A percentile compares a stretch with the other conserved stretches of the same genome.
These are phyloP conservation scores for Dillenia suffruticosa DNA, from an alignment of 164 flowering plant genomes.

Conservation along the genomic window DNA sequence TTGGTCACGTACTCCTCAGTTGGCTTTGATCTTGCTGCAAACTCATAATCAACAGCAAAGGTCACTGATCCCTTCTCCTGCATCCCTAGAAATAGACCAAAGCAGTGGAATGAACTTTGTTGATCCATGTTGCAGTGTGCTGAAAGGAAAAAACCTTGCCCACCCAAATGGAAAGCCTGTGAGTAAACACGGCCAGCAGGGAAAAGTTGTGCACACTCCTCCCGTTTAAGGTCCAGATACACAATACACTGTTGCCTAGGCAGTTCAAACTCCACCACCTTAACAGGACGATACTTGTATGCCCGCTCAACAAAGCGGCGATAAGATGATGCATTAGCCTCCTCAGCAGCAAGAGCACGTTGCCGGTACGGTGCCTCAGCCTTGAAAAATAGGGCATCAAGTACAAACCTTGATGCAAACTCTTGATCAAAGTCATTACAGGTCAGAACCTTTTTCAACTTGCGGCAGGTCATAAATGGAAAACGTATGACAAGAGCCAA, in stretches of 20 bases:
- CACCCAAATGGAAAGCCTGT: slow-evolving; percentile 54
- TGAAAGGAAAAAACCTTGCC: slow-evolving; percentile 52
- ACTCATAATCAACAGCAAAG: slow-evolving; percentile 47
- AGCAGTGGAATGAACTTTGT: slow-evolving; percentile 44
- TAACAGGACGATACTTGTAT: slow-evolving; percentile 47
- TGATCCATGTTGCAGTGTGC: slow-evolving; percentile 65
- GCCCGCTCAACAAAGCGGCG: slow-evolving; percentile 41
- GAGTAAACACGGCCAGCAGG: slow-evolving; percentile 52
- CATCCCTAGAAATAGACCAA: slow-evolving; percentile 56
- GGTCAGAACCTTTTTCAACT: slow-evolving; percentile 73
- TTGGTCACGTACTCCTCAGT: slow-evolving; percentile 37
- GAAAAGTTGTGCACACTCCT: slow-evolving; percentile 41
- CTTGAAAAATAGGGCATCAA: slow-evolving; percentile 56
- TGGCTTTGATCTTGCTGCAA: slow-evolving; percentile 42
- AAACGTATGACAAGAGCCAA: slow-evolving; percentile 70
- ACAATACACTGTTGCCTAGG: slow-evolving; percentile 53
- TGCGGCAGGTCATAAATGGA: slow-evolving; percentile 84
- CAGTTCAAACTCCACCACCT: slow-evolving; percentile 46
- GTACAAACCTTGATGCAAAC: slow-evolving; percentile 37
- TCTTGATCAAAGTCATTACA: slow-evolving; percentile 51
- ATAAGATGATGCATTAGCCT: slow-evolving; percentile 9
- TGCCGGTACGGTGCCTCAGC: slow-evolving; percentile 62
- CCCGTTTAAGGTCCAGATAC: slow-evolving; percentile 48
- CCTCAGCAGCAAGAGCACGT: slow-evolving; percentile 43
- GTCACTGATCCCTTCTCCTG: slow-evolving; percentile 45